A percentile compares a stretch with the other conserved stretches of the same genome.
Conservation (phyloP, 2,329 filamentous ascomycete genomes). For the Phoma sp. region DNA sequence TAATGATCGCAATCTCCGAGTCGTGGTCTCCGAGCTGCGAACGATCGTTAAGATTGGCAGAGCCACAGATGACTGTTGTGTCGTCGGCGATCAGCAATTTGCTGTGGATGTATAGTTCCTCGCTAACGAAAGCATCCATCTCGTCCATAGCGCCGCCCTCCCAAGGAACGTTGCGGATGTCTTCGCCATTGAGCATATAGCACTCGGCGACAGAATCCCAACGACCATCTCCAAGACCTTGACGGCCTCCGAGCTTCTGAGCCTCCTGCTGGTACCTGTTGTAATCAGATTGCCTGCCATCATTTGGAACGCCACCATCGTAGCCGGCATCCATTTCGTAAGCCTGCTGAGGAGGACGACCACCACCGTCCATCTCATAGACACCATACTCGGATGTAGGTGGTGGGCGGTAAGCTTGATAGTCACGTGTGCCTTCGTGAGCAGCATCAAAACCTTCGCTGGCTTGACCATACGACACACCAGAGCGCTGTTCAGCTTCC, state of each 20-base stretch:
- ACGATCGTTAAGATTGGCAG: slow-evolving; percentile 71
- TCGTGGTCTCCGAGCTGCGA: slow-evolving; percentile 85
- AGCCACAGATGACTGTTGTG: slow-evolving; percentile 79
- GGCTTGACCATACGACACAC: slow-evolving; percentile 71
- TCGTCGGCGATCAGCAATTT: slow-evolving; percentile 85
- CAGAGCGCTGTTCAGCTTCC: slow-evolving; percentile 65
- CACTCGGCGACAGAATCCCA: slow-evolving; percentile 80
- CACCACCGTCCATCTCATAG: slow-evolving; percentile 39
- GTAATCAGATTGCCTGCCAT: slow-evolving; percentile 55
- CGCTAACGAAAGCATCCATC: slow-evolving; percentile 67
- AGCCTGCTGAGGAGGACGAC: slow-evolving; percentile 23
- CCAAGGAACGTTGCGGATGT: slow-evolving; percentile 70
- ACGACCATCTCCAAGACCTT: slow-evolving; percentile 56
- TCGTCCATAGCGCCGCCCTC: slow-evolving; percentile 60
- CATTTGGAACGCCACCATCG: slow-evolving; percentile 26
- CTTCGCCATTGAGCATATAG: slow-evolving; percentile 80
- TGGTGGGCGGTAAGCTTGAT: slow-evolving; percentile 43
- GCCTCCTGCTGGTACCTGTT: slow-evolving; percentile 76
- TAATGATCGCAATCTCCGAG: slow-evolving; percentile 86
- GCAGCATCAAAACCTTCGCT: slow-evolving; percentile 67
- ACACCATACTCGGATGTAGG: slow-evolving; percentile 46
- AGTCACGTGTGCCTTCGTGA: slow-evolving; percentile 50
- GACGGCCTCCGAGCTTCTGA: slow-evolving; percentile 56
- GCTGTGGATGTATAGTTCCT: slow-evolving; percentile 69
- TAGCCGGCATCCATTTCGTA: slow-evolving; percentile 31